Percentiles rank a stretch among this genome's conserved stretches.
Conservation (phyloP, 2,329 filamentous ascomycete genomes). For the Hypoxylon sp. region DNA sequence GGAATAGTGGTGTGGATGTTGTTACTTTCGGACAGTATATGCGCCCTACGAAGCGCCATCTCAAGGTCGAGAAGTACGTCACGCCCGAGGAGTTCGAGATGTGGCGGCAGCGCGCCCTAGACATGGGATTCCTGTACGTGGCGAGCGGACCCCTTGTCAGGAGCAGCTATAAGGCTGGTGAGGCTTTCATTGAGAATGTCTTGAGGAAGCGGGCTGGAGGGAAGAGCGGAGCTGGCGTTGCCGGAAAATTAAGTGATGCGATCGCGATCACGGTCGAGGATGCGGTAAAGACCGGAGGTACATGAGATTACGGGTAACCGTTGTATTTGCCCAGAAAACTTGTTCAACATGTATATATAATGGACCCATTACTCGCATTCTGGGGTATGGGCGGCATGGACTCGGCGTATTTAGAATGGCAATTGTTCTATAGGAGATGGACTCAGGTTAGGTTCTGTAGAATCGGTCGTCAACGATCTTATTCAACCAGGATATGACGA, state of each 20-base stretch:
- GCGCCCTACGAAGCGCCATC: constrained; percentile 97
- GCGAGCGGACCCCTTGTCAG: constrained; percentile 93
- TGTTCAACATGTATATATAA: constrained; percentile 42
- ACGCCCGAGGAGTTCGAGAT: constrained; percentile 91
- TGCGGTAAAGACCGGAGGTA: constrained; percentile 37
- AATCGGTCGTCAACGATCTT: constrained; percentile 35
- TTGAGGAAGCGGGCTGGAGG: constrained; percentile 81
- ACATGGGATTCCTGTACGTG: constrained; percentile 97
- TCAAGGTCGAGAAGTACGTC: constrained; percentile 96
- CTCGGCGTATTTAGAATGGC: constrained; percentile 39
- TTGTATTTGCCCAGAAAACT: background rate
- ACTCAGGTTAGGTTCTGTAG: constrained; percentile 27
- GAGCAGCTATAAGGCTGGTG: constrained; percentile 97
- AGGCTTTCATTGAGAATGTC: constrained; percentile 99
- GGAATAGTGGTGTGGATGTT: constrained; percentile 87
- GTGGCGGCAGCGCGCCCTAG: constrained; percentile 90
- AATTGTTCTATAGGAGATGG: constrained; percentile 2
- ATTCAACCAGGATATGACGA: constrained; percentile 48
- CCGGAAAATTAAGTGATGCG: constrained; percentile 46
- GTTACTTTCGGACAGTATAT: constrained; percentile 99
- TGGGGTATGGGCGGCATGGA: constrained; percentile 21
- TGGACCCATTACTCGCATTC: constrained; percentile 4
- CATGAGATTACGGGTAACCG: background rate
- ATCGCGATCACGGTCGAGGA: constrained; percentile 46
- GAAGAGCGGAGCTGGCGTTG: constrained; percentile 48